These are phyloP conservation scores for Arabidopsis lyrata DNA, from an alignment of 441 rosid species.

Conservation along the genomic window DNA sequence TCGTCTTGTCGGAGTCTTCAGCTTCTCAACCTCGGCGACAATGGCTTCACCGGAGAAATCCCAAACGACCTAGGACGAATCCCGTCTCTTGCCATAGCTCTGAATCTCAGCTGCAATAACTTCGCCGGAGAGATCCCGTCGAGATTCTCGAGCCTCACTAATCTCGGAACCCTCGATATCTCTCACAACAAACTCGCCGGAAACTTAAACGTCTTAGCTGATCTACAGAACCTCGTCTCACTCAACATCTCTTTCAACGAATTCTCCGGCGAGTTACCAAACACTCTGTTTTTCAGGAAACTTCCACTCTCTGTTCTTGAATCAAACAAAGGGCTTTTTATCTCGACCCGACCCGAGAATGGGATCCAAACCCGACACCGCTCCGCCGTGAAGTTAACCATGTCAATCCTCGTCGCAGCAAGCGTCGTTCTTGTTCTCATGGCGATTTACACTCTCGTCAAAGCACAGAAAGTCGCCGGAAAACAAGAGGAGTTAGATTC, in stretches of 20 bases:
- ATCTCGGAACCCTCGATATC: slow-evolving; percentile 80
- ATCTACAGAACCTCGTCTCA: slow-evolving; percentile 79
- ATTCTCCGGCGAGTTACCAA: slow-evolving; percentile 83
- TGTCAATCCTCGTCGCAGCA: slow-evolving; percentile 72
- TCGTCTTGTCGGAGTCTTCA: slow-evolving; percentile 77
- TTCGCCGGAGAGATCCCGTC: slow-evolving; percentile 77
- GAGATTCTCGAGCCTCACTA: slow-evolving; percentile 70
- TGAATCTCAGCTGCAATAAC: slow-evolving; percentile 83
- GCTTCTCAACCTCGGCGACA: slow-evolving; percentile 74
- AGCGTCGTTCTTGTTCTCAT: slow-evolving; percentile 70
- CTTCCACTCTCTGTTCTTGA: slow-evolving; percentile 79
- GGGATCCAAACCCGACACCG: slow-evolving; percentile 46
- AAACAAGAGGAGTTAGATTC: slow-evolving; percentile 52
- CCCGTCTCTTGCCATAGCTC: slow-evolving; percentile 78
- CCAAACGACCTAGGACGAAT: slow-evolving; percentile 78
- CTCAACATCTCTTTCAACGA: slow-evolving; percentile 89
- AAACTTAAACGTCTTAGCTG: slow-evolving; percentile 61
- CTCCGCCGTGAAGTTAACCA: slow-evolving; percentile 66
- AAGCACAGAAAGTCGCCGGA: slow-evolving; percentile 47
- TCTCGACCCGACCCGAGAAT: slow-evolving; percentile 54
- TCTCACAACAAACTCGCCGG: slow-evolving; percentile 83
- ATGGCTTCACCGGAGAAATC: slow-evolving; percentile 71
- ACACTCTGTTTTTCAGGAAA: slow-evolving; percentile 74
- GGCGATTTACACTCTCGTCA: slow-evolving; percentile 65
- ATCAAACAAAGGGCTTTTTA: slow-evolving; percentile 70